Base-by-base conservation (phyloP, 306 rosid genomes). In the Citrullus colocynthis region DNA sequence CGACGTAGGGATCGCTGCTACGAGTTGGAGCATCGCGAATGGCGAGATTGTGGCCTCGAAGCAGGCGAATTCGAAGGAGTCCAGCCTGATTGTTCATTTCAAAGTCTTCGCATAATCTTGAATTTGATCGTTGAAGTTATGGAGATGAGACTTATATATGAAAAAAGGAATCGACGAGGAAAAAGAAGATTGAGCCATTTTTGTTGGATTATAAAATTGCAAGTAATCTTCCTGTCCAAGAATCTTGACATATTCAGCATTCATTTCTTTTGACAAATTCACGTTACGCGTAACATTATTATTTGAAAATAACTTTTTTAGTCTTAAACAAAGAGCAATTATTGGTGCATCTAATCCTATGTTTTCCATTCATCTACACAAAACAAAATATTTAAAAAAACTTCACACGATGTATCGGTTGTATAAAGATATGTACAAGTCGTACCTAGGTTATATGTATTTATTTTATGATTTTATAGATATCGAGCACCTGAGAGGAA, bases 1-100 rank as follows among this genome's bases (percentile, higher is more conserved):
- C 82, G 1, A 92, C 89, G 80, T 89, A 95, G 63, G 99, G 97
- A 24, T 95, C 99, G 20, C 99, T 95, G 73, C 87, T 81, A 34
- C 64, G 79, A 9, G 87, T 30, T 24, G 56, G 75, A n/a, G 85
- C 20, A 76, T 95, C 99, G 2, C 97, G 96, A 75, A 89, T 79
- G 3, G 96, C 96, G 1, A 95, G 93, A 80, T 93, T 79, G 48
- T 85, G 78, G 0, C 99, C 99, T 82, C 81, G 81, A 67, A 75
- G 76, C 20, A 95, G 79, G 7, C 96, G 86, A 85, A 95, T 79
- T 65, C 87, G 84, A 39, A 95, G 91, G 85, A 92, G 93, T 51
- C 98, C 97, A 61, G 81, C 9, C 36, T 54, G 51, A 78, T 10
- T 51, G 7, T 81, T 85, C 96, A 87, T 91, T 15, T n/a, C 61